These are phyloP conservation scores for Avicennia marina DNA, from an alignment of 257 asterid genomes.

Conservation along the genomic window DNA sequence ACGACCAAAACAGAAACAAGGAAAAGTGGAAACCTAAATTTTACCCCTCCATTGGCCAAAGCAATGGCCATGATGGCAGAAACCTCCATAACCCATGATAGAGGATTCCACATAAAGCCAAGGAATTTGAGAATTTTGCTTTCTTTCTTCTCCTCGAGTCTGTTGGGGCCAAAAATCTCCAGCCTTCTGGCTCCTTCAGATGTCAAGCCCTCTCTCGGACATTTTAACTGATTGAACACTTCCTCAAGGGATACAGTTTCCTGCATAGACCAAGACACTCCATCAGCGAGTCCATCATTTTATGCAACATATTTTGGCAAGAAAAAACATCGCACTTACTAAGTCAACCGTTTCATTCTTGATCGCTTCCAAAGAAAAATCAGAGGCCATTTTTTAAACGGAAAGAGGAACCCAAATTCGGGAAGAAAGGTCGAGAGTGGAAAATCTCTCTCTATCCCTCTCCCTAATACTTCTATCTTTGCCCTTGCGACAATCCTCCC, in stretches of 20 bases:
- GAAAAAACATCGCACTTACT: constrained; percentile 17
- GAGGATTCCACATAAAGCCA: constrained; percentile 98
- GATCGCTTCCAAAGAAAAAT: constrained; percentile 34
- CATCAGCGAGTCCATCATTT: no score
- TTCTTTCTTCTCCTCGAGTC: constrained; percentile 79
- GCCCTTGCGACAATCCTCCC: neutral
- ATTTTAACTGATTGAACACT: constrained; percentile 59
- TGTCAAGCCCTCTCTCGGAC: constrained; percentile 55
- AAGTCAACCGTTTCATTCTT: constrained; percentile 34
- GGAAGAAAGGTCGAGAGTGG: constrained; percentile 26
- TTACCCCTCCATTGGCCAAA: constrained; percentile 65
- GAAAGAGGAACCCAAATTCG: constrained; percentile 15
- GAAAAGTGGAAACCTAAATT: neutral
- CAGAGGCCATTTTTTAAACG: constrained; percentile 22
- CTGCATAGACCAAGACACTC: constrained; percentile 19
- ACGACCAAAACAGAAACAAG: neutral
- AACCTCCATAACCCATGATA: constrained; percentile 90
- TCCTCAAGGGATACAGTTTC: constrained; percentile 66
- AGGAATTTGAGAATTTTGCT: constrained; percentile 61
- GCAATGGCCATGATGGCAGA: constrained; percentile 90
- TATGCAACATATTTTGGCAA: no score
- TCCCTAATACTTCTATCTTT: neutral
- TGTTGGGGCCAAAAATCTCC: constrained; percentile 61
- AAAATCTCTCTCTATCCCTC: constrained; percentile 16
- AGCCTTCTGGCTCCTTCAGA: constrained; percentile 53